These are phyloP conservation scores for Datisca glomerata DNA, from an alignment of 306 rosid genomes.

Conservation along the genomic window DNA sequence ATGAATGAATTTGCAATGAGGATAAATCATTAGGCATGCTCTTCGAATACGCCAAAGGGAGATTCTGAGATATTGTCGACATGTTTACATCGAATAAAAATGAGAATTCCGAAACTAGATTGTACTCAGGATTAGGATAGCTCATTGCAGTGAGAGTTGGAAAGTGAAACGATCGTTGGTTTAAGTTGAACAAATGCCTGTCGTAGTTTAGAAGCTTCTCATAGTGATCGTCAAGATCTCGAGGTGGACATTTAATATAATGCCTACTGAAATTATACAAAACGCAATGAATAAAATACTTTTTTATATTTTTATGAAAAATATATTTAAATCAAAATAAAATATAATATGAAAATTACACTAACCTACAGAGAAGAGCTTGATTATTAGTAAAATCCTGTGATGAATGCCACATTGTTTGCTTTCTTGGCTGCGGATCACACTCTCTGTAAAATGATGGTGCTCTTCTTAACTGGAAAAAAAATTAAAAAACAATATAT, in stretches of 20 bases:
- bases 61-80: neutral
- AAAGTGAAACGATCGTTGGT: slow-evolving; percentile 24
- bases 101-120: slow-evolving; percentile 3
- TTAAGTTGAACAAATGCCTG: slow-evolving; percentile 20
- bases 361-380: slow-evolving; percentile 16
- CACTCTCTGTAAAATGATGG: slow-evolving; percentile 17
- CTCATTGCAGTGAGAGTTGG: too few relatives aligned
- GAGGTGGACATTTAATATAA: slow-evolving; percentile 26
- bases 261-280: too few relatives aligned
- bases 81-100: neutral
- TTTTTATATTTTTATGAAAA: neutral
- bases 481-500: too few relatives aligned
- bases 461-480: slow-evolving; percentile 15
- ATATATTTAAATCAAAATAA: too few relatives aligned
- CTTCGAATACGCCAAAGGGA: neutral
- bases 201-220: slow-evolving; percentile 22
- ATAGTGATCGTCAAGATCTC: slow-evolving; percentile 31
- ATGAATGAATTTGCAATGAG: too few relatives aligned
- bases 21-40: too few relatives aligned
- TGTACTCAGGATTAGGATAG: too few relatives aligned
- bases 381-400: slow-evolving; percentile 19
- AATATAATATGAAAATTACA: neutral
- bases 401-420: slow-evolving; percentile 16
- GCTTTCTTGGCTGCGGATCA: slow-evolving; percentile 20
- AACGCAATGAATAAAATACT: too few relatives aligned